Evolutionary conservation across 305 asterid species (phyloP).

Genomic region (Coffea humblotiana): DNA sequence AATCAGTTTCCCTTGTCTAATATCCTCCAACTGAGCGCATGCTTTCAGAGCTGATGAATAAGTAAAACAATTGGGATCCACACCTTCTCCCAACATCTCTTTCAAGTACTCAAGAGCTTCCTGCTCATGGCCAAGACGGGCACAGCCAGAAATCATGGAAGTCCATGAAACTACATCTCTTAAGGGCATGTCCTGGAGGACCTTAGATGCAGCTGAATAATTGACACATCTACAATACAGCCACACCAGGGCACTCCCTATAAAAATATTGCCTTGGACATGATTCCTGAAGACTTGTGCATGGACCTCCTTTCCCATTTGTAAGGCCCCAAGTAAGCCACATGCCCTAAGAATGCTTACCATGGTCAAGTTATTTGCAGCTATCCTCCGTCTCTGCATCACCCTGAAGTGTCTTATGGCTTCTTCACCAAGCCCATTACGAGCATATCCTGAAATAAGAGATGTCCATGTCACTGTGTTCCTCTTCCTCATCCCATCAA

Average conservation of each 20-base stretch:
- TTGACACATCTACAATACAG: conserved; percentile 73
- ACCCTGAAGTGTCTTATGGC: conserved; percentile 54
- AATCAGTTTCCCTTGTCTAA: conserved; percentile 61
- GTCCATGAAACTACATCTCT: conserved; percentile 95
- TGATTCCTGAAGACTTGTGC: conserved; percentile 64
- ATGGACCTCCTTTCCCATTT: conserved; percentile 65
- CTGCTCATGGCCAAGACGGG: conserved; percentile 65
- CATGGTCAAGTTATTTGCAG: conserved; percentile 59
- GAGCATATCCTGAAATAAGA: conserved; percentile 79
- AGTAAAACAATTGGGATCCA: conserved; percentile 74
- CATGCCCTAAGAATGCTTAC: conserved; percentile 76
- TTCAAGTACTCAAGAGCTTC: conserved; percentile 83
- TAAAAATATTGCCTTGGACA: conserved; percentile 43
- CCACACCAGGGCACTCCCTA: conserved; percentile 83
- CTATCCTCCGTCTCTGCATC: conserved; percentile 61
- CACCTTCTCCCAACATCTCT: conserved; percentile 83
- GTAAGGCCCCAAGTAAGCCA: conserved; percentile 58
- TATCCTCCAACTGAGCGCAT: conserved; percentile 66
- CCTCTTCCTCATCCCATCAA: conserved; percentile 64
- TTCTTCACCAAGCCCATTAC: conserved; percentile 67
- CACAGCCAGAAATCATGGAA: conserved; percentile 83
- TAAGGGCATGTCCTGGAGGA: conserved; percentile 59
- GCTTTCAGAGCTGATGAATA: conserved; percentile 82
- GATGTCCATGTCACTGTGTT: conserved; percentile 78
- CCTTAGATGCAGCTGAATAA: conserved; percentile 60